Evolutionary conservation across 2,329 filamentous ascomycete species (phyloP), one percentile per base, ranked within the genome.

Genomic region (Phialemonium atrogriseum): DNA sequence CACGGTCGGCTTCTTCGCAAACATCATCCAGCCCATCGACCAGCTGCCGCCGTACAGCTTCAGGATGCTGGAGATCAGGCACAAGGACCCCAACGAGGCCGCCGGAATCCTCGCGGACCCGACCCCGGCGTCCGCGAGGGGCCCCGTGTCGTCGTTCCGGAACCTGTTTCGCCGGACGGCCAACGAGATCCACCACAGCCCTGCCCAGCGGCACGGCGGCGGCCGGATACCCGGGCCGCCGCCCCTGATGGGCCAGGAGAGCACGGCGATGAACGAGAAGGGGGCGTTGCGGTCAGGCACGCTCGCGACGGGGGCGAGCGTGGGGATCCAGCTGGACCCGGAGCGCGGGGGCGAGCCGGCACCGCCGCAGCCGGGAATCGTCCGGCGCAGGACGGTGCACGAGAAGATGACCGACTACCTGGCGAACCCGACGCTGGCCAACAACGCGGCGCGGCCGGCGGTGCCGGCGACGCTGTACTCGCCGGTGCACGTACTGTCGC

Each of bases 1-100:
- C 34, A 64, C 68, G 2, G 64, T 77, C 5, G 73, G 73, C 33
- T 77, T 74, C 57, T 78, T 78, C 42, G 69, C 73, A 24, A 73
- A 73, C 41, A 70, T 77, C 39, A 64, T 78, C 35, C 69, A 73
- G 31, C 67, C 66, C 4, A 61, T 75, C 13, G 69, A 73, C 26
- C 55, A 65, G 5, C 43, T 68, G 12, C 52, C 55, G 4, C 49
- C 65, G 3, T 71, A 67, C 35, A 51, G 57, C 11, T 71, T 76
- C 47, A 54, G 57, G 39, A 58, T 70, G 20, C 43, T 68, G 17
- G 49, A 62, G 35, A 73, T 76, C 34, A 54, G 45, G 37, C 70
- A 74, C 41, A 51, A 49, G 3, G 47, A 60, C 19, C 43, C 36
- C 11, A 49, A 49, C 28, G 44, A 35, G 24, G 40, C 40, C 5